These are phyloP conservation scores for Ceratorhiza oryzae-sativae DNA, from an alignment of 1,284 basidiomycete species.

Conservation along the genomic window DNA sequence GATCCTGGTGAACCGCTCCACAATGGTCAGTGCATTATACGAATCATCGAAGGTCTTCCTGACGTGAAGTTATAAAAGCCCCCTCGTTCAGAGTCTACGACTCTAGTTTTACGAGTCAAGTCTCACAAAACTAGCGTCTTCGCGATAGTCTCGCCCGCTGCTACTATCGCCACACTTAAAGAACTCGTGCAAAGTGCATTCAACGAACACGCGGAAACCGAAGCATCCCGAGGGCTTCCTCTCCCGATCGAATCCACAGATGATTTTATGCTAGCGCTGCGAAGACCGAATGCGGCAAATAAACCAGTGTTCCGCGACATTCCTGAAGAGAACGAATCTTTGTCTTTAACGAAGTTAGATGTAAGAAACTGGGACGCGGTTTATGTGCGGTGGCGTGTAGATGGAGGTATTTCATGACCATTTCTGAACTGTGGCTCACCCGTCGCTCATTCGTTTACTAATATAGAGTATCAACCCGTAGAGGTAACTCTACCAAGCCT, in stretches of 20 bases:
- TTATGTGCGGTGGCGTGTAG: conserved; percentile 20
- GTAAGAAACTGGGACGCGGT: conserved; percentile 32
- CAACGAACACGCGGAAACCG: conserved; percentile 10
- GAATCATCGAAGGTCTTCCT: not conserved
- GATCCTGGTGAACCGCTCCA: not conserved
- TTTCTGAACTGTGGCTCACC: not conserved
- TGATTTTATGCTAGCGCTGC: conserved; percentile 17
- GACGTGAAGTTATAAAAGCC: not conserved
- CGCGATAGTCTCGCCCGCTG: conserved; percentile 17
- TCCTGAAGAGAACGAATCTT: conserved; percentile 21
- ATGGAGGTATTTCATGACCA: conserved; percentile 11
- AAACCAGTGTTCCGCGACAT: conserved; percentile 16
- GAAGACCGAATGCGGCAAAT: not conserved
- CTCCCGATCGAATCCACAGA: conserved; percentile 22
- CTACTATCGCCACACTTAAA: conserved; percentile 29
- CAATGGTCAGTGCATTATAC: not conserved
- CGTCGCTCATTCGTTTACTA: not conserved
- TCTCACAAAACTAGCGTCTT: conserved; percentile 33
- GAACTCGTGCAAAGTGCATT: conserved; percentile 29
- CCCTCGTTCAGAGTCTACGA: conserved; percentile 6
- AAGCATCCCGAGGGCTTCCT: conserved; percentile 16
- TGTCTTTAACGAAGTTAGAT: not conserved
- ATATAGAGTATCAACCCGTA: conserved; percentile 29
- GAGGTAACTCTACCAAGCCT: conserved; percentile 30
- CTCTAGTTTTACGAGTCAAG: conserved; percentile 28